Evolutionary conservation across 73 alveolate species (phyloP).

Genomic region (Uronychia setigera): DNA sequence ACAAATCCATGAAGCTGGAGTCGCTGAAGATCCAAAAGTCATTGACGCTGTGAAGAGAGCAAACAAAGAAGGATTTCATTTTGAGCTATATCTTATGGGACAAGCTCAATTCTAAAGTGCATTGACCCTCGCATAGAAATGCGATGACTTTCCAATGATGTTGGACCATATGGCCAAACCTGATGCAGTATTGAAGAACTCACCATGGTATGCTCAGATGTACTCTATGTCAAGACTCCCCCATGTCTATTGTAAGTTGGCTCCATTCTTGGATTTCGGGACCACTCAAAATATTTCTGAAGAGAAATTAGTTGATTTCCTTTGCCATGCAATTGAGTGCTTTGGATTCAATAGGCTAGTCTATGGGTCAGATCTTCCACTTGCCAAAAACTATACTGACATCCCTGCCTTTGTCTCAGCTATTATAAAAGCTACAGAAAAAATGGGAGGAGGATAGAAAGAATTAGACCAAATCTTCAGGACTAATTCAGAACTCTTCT

Average conservation of each 20-base stretch:
- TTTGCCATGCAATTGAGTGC: neutral
- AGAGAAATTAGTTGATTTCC: neutral
- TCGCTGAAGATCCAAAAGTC: neutral
- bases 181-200: neutral
- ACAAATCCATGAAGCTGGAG: neutral
- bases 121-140: neutral
- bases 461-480: neutral
- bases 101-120: neutral
- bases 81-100: neutral
- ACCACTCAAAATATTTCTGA: neutral
- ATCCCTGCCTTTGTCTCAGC: neutral
- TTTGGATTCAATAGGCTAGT: neutral
- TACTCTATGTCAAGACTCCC: neutral
- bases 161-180: neutral
- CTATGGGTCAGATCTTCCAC: neutral
- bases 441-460: neutral
- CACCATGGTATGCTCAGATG: neutral
- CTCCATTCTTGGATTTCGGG: neutral
- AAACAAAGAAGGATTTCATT: neutral
- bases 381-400: neutral
- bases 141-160: neutral
- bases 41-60: neutral
- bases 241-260: neutral
- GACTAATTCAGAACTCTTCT: neutral
- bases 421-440: neutral